Percentiles rank a stretch among this genome's conserved stretches.
Conservation (phyloP, 495 filamentous ascomycete genomes). For the Hapsidospora chrysogenum region DNA sequence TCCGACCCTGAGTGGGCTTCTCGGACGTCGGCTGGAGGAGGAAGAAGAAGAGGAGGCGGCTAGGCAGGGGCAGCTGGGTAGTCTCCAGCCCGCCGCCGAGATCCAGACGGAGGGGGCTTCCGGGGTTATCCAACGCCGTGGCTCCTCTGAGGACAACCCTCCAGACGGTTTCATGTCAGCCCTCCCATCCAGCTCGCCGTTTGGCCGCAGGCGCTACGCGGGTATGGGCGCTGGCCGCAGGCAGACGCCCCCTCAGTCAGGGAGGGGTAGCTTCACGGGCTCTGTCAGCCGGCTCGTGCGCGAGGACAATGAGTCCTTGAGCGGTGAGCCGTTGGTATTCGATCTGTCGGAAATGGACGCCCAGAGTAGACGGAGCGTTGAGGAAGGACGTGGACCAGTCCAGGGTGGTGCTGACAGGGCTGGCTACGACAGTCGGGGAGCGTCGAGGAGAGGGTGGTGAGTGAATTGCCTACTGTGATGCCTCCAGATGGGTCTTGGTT, state of each 20-base stretch:
- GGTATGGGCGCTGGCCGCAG: constrained; percentile 7
- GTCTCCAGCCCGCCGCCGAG: constrained; percentile 29
- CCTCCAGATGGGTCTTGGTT: no score
- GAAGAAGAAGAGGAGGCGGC: constrained; percentile 9
- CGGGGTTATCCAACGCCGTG: constrained; percentile 22
- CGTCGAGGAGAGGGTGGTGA: constrained; percentile 11
- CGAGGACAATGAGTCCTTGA: constrained; percentile 28
- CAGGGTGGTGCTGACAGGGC: constrained; percentile 15
- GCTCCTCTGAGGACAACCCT: constrained; percentile 23
- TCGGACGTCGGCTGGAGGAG: constrained; percentile 24
- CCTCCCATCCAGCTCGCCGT: constrained; percentile 14
- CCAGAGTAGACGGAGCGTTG: constrained; percentile 52
- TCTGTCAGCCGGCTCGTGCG: constrained; percentile 32
- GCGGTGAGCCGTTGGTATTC: constrained; percentile 74
- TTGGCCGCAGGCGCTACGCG: constrained; percentile 14
- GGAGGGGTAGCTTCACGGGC: constrained; percentile 21
- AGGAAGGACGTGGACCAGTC: constrained; percentile 42
- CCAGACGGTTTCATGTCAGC: constrained; percentile 12
- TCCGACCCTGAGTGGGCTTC: constrained; percentile 37
- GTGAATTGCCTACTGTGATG: no score
- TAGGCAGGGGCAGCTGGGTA: no score
- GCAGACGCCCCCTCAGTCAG: constrained; percentile 16
- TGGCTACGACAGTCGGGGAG: constrained; percentile 13
- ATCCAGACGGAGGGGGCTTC: constrained; percentile 13
- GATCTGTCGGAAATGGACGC: constrained; percentile 73